phyloP scores from a whole-genome alignment of 1,139 yeast genomes.

The Lizanozyma gosingica region DNA sequence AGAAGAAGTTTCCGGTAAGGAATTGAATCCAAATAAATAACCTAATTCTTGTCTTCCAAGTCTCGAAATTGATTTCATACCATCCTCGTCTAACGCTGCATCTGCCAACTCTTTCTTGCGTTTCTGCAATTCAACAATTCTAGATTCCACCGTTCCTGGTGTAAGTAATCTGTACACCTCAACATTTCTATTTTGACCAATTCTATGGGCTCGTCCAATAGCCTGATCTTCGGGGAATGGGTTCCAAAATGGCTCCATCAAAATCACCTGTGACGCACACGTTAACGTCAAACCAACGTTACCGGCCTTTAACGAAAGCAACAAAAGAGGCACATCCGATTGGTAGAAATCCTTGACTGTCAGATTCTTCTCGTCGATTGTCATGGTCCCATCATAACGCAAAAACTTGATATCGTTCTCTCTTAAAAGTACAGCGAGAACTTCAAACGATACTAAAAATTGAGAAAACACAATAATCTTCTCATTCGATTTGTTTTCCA shows the following conservation, averaged over 20 bases:
- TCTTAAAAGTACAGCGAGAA: constrained; percentile 51
- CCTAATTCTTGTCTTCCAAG: constrained; percentile 69
- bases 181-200: constrained; percentile 77
- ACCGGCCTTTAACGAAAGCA: constrained; percentile 82
- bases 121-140: constrained; percentile 70
- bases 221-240: constrained; percentile 96
- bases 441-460: constrained; percentile 69
- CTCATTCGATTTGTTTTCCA: constrained; percentile 38
- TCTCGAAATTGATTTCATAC: constrained; percentile 54
- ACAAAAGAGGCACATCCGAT: constrained; percentile 43
- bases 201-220: constrained; percentile 88
- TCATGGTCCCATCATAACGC: constrained; percentile 80
- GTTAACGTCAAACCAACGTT: constrained; percentile 89
- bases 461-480: constrained; percentile 77
- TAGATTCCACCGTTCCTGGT: constrained; percentile 68
- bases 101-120: constrained; percentile 68
- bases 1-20: constrained; percentile 10
- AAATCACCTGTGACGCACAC: constrained; percentile 84
- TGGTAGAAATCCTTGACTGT: constrained; percentile 59
- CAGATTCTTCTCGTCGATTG: constrained; percentile 51
- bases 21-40: constrained; percentile 65
- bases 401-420: constrained; percentile 41
- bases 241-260: constrained; percentile 95
- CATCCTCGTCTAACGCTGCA: constrained; percentile 73
- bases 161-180: constrained; percentile 63